Conservation (phyloP, 2,329 filamentous ascomycete genomes). For the Akanthomyces dipterigenus region DNA sequence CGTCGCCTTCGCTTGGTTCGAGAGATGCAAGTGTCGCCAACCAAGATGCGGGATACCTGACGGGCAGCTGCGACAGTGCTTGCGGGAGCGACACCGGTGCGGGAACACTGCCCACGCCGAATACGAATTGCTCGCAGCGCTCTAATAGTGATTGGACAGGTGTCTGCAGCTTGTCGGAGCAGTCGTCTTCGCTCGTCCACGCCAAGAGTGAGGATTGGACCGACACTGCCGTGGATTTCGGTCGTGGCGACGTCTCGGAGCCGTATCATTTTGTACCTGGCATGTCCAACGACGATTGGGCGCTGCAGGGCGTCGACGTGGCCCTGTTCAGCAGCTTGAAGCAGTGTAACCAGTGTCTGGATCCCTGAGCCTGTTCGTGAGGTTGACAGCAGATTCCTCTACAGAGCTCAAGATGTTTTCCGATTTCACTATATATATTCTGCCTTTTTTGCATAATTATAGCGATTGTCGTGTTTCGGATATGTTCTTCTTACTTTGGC, state of each 20-base stretch:
- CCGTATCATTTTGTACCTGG: slow-evolving; percentile 12
- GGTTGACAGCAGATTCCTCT: too few relatives aligned
- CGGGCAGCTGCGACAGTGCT: not conserved
- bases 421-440: too few relatives aligned
- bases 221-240: not conserved
- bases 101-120: not conserved
- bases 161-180: not conserved
- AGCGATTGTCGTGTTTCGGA: too few relatives aligned
- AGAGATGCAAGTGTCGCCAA: too few relatives aligned
- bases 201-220: not conserved
- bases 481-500: too few relatives aligned
- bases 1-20: not conserved
- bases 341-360: not conserved
- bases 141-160: not conserved
- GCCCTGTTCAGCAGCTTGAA: slow-evolving; percentile 23
- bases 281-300: slow-evolving; percentile 18
- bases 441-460: too few relatives aligned
- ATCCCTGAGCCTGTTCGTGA: too few relatives aligned
- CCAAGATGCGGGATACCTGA: too few relatives aligned
- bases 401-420: too few relatives aligned
- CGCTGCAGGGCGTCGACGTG: slow-evolving; percentile 23
- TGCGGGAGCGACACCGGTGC: not conserved
- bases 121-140: not conserved
- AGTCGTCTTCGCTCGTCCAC: not conserved
- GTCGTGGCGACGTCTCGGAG: not conserved